Evolutionary conservation across 2,329 filamentous ascomycete genomes (phyloP).

Genomic region (Thelonectria discophora): DNA sequence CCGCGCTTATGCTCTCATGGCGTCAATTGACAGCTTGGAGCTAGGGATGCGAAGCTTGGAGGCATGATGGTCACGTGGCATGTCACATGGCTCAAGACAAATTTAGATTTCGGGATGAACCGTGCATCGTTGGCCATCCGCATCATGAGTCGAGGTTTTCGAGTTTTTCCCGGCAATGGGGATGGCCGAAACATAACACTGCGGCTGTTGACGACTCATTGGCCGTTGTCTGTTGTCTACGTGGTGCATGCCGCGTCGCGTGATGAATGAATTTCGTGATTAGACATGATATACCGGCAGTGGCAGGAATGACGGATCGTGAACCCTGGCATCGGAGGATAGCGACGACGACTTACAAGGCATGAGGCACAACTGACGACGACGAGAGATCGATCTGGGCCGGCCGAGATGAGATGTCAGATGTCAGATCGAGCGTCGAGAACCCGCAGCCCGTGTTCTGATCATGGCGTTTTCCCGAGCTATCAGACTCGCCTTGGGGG

Average conservation of each 20-base stretch:
- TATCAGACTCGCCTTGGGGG: constrained; percentile 17
- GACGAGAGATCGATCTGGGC: constrained; percentile 22
- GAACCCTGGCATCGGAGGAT: constrained; percentile 6
- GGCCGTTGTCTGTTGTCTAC: neutral
- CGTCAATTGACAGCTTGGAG: constrained; percentile 31
- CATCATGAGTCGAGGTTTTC: constrained; percentile 11
- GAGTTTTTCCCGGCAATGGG: neutral
- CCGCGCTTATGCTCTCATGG: neutral
- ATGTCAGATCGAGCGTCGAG: constrained; percentile 21
- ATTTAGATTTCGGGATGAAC: constrained; percentile 17
- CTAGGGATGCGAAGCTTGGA: constrained; percentile 6
- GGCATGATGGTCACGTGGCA: constrained; percentile 27
- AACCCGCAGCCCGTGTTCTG: constrained; percentile 27
- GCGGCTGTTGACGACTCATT: neutral
- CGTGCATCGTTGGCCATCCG: neutral
- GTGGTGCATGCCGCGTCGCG: neutral
- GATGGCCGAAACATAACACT: too few relatives aligned
- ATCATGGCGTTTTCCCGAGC: constrained; percentile 30
- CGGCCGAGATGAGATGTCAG: constrained; percentile 13
- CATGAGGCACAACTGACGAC: neutral
- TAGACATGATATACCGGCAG: neutral
- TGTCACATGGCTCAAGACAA: constrained; percentile 31
- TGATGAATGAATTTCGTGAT: neutral
- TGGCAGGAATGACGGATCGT: neutral
- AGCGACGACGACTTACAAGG: constrained; percentile 8